These are phyloP conservation scores for Hyphodiscus hymeniophilus DNA, from an alignment of 495 filamentous ascomycete genomes.

Conservation along the genomic window DNA sequence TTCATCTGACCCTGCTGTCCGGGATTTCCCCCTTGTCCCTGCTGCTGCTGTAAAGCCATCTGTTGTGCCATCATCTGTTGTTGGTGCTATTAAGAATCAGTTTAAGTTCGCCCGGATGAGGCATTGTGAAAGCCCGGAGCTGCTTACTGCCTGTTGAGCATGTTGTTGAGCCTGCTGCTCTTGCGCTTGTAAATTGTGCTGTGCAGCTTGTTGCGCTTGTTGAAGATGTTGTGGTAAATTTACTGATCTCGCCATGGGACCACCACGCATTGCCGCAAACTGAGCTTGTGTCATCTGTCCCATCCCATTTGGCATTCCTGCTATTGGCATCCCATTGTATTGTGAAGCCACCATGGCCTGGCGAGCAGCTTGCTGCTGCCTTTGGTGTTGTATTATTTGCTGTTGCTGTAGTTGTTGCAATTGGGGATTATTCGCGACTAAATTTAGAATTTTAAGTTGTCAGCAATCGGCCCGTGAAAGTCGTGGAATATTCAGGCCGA, in stretches of 20 bases:
- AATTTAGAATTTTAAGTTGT: conserved; percentile 8
- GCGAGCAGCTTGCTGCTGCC: conserved; percentile 39
- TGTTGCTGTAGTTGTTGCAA: conserved; percentile 23
- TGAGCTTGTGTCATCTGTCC: conserved; percentile 48
- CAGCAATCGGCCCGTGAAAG: conserved; percentile 11
- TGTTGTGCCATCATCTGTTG: conserved; percentile 29
- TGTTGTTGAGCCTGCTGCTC: conserved; percentile 30
- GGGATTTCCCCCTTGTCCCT: conserved; percentile 13
- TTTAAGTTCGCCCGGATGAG: not conserved
- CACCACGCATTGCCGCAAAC: conserved; percentile 44
- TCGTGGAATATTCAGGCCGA: not conserved
- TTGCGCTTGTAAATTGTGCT: conserved; percentile 22
- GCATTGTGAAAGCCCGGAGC: not conserved
- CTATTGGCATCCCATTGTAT: conserved; percentile 41
- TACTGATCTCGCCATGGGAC: conserved; percentile 24
- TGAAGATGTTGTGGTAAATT: conserved; percentile 38
- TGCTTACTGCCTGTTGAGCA: conserved; percentile 30
- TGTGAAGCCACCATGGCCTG: conserved; percentile 33
- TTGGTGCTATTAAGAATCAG: conserved; percentile 16
- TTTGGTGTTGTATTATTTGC: conserved; percentile 29
- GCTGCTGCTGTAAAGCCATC: conserved; percentile 28
- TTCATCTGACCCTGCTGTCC: conserved; percentile 34
- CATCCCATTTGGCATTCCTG: conserved; percentile 52
- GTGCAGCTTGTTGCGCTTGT: conserved; percentile 33
- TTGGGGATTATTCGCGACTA: conserved; percentile 21